These are phyloP conservation scores for Suillus alpinus DNA, from an alignment of 768 basidiomycete species.

Conservation along the genomic window DNA sequence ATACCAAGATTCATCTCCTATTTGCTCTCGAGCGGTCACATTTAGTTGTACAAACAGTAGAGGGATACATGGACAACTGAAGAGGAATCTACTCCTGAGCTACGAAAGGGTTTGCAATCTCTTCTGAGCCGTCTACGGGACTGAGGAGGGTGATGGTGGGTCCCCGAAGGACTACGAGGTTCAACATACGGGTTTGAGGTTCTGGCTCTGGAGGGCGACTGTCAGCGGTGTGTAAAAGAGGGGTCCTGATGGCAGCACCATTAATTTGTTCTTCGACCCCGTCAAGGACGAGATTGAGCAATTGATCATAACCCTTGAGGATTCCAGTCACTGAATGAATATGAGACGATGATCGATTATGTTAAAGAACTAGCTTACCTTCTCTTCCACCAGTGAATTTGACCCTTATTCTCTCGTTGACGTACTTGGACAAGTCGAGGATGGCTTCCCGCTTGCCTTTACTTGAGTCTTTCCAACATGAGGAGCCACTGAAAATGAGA, in stretches of 20 bases:
- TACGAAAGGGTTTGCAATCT: slow-evolving; percentile 88
- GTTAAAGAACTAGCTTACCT: slow-evolving; percentile 45
- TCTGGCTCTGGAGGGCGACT: slow-evolving; percentile 51
- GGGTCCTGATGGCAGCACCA: slow-evolving; percentile 39
- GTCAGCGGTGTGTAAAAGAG: not conserved
- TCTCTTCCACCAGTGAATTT: slow-evolving; percentile 98
- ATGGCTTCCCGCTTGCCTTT: slow-evolving; percentile 82
- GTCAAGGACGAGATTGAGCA: slow-evolving; percentile 95
- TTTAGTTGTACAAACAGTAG: slow-evolving; percentile 1
- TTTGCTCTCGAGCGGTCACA: slow-evolving; percentile 6
- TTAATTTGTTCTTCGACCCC: slow-evolving; percentile 84
- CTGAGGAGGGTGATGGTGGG: slow-evolving; percentile 93
- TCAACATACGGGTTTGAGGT: slow-evolving; percentile 62
- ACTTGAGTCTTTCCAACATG: slow-evolving; percentile 31
- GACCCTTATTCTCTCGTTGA: slow-evolving; percentile 87
- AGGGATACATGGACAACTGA: not conserved
- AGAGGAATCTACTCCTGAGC: slow-evolving; percentile 54
- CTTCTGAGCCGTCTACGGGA: slow-evolving; percentile 93
- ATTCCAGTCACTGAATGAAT: slow-evolving; percentile 72
- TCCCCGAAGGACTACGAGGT: slow-evolving; percentile 87
- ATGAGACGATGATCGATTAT: not conserved
- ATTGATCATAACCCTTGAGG: slow-evolving; percentile 94
- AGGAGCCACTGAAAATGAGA: slow-evolving; percentile 7
- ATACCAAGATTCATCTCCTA: slow-evolving; percentile 15
- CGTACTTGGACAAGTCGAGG: slow-evolving; percentile 92